phyloP scores from a whole-genome alignment of 176 grass and related monocot species.

The Poa pratensis region DNA sequence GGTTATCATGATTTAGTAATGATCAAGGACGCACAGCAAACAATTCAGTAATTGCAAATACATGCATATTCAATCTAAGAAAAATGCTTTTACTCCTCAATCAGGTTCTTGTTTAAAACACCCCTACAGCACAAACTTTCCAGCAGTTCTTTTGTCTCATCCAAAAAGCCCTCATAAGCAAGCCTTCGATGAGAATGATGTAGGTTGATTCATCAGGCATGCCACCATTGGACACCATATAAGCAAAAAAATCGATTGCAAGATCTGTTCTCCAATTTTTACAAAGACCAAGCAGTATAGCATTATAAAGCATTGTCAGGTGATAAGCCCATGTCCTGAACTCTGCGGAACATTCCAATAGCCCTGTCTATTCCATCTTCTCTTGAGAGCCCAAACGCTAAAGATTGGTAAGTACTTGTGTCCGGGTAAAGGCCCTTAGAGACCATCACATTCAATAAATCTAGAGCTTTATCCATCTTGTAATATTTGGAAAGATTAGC shows the following conservation, averaged over 20 bases:
- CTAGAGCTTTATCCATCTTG: conserved; percentile 51
- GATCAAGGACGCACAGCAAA: neutral
- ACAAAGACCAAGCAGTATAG: conserved; percentile 54
- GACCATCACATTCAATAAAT: conserved; percentile 55
- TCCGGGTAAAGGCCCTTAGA: conserved; percentile 49
- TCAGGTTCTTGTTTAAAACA: conserved; percentile 53
- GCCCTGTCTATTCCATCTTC: conserved; percentile 44
- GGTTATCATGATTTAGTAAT: neutral
- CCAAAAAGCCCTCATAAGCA: conserved; percentile 46
- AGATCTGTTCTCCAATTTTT: conserved; percentile 46
- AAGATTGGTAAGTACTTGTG: conserved; percentile 53
- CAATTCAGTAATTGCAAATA: neutral
- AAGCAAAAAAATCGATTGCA: conserved; percentile 58
- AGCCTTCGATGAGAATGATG: conserved; percentile 55
- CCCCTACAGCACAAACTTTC: conserved; percentile 44
- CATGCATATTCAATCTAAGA: neutral
- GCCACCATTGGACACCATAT: conserved; percentile 53
- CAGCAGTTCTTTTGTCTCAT: conserved; percentile 51
- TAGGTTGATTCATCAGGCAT: conserved; percentile 69
- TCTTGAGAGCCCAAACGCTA: conserved; percentile 44
- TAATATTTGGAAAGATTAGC: conserved; percentile 42
- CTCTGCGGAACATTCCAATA: conserved; percentile 41
- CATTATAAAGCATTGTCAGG: conserved; percentile 57
- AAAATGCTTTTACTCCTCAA: conserved; percentile 30
- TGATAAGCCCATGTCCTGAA: conserved; percentile 56